These are phyloP conservation scores for Thelephora aurantiotincta DNA, from an alignment of 768 basidiomycete species.

Conservation along the genomic window DNA sequence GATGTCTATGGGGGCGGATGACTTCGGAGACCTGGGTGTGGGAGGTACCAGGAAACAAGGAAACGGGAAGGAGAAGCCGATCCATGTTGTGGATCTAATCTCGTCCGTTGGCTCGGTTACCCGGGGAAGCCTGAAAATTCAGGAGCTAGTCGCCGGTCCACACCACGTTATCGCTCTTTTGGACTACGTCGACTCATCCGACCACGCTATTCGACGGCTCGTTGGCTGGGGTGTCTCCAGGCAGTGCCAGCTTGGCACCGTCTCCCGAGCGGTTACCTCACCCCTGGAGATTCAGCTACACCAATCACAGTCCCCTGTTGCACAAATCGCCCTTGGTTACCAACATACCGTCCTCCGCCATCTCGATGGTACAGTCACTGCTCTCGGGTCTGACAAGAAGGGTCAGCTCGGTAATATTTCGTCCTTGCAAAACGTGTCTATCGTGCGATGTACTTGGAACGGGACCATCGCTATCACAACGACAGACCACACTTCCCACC, in stretches of 20 bases:
- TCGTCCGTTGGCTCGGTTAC: conserved; percentile 12
- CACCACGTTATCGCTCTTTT: conserved; percentile 54
- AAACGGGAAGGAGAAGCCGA: conserved; percentile 8
- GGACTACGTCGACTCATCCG: conserved; percentile 12
- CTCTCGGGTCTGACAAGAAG: conserved; percentile 62
- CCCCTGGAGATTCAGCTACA: conserved; percentile 12
- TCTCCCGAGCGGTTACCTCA: conserved; percentile 5
- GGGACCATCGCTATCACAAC: conserved; percentile 42
- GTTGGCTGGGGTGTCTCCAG: conserved; percentile 80
- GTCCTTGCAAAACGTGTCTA: conserved; percentile 12
- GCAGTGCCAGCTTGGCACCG: conserved; percentile 69
- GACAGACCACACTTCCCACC: conserved; percentile 11
- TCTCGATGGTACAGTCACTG: conserved; percentile 30
- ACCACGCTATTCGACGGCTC: conserved; percentile 14
- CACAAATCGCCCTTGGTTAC: conserved; percentile 33
- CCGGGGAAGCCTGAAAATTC: conserved; percentile 12
- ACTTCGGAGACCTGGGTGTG: conserved; percentile 69
- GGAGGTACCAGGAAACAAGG: conserved; percentile 17
- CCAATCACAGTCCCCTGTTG: conserved; percentile 19
- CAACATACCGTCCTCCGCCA: conserved; percentile 35
- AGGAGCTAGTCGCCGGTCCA: conserved; percentile 41
- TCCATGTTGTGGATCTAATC: conserved; percentile 29
- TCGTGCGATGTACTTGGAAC: conserved; percentile 64
- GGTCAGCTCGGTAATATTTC: conserved; percentile 38
- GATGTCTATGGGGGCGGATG: conserved; percentile 73